Base-by-base conservation (phyloP, 129 eudicot genomes). In the Flaveria linearis region DNA sequence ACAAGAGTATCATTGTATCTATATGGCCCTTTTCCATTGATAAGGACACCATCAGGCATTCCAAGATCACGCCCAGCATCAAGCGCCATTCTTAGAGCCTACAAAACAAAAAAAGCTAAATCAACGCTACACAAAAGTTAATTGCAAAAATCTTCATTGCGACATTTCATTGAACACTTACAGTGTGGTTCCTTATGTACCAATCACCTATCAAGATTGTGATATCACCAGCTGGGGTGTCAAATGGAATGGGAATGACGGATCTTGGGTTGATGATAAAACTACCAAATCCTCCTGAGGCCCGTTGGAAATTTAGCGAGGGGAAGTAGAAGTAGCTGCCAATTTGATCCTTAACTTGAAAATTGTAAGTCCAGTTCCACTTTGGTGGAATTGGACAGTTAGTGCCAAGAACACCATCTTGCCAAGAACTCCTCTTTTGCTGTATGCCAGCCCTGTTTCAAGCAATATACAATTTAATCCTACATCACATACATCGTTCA, bases 31-130 rank as follows among this genome's bases (percentile, higher is more conserved):
- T 89, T 92, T 17, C 96, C 97, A 63, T 92, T 92, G 30, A 92
- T 87, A 76, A 92, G 86, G 78, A 92, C 97, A 51, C 97, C 97
- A 81, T 92, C 89, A 0, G 97, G 97, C 96, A 89, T 92, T 72
- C 97, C 96, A 30, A 92, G 96, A 56, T 86, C 92, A 73, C 82
- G 91, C 43, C 97, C 97, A 73, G 75, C 83, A 60, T 89, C 82
- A 68, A 92, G 96, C 5, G 88, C 53, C 74, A 73, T 87, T 77
- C 96, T 87, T 83, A 92, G 74, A 51, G 96, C 96, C 97, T 92
- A 78, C 49, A 83, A 55, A 80, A 18, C 49, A 42, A 73, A 51
- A 9, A 3, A 51, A 61, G 42, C 23, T 2, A 12, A 4, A 20
- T 1, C 7, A 17, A 9, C 18, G 14, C 7, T 47, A 47, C 43